Conservation (phyloP, 2,329 filamentous ascomycete genomes). For the Fusarium sp. region DNA sequence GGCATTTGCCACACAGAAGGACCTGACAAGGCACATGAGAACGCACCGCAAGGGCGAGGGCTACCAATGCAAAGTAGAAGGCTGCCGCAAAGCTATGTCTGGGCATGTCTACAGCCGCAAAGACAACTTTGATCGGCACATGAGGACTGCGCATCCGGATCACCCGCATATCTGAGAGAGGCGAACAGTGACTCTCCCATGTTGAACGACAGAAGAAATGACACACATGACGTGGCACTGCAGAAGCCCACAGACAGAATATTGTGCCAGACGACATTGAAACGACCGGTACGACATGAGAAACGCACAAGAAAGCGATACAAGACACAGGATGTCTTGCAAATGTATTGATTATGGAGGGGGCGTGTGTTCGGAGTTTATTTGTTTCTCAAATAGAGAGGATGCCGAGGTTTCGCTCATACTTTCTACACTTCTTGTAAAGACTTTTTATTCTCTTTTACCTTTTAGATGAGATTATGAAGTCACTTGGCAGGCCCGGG, state of each 20-base stretch:
- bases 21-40: conserved; percentile 41
- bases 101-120: conserved; percentile 45
- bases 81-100: conserved; percentile 43
- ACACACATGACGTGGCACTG: not conserved
- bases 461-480: not conserved
- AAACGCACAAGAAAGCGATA: not conserved
- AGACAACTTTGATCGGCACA: conserved; percentile 46
- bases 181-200: conserved; percentile 33
- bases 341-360: not conserved
- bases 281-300: conserved; percentile 2
- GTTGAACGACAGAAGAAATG: conserved; percentile 32
- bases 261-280: conserved; percentile 15
- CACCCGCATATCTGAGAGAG: conserved; percentile 40
- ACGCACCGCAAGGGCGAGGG: conserved; percentile 45
- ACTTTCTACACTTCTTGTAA: not conserved
- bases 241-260: not conserved
- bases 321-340: not conserved
- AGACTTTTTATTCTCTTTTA: not conserved
- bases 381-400: not conserved
- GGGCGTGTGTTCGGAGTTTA: not conserved
- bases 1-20: conserved; percentile 44
- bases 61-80: conserved; percentile 42
- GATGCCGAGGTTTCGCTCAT: not conserved
- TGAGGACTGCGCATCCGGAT: conserved; percentile 43
- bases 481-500: not conserved